Conservation (phyloP, 768 basidiomycete species). For the Mycena amicta region DNA sequence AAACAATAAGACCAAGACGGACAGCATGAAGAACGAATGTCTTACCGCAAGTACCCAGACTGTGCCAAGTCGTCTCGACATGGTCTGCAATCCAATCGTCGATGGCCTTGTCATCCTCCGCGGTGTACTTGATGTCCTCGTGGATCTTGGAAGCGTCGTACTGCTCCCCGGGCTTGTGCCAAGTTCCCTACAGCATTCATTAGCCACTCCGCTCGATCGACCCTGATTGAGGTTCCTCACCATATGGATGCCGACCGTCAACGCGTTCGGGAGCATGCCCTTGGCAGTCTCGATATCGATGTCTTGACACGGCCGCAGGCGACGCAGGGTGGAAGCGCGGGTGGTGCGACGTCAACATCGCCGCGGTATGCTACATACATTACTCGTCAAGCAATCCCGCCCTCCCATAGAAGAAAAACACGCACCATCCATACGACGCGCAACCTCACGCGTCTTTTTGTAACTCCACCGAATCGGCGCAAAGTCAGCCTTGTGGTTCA, state of each 20-base stretch:
- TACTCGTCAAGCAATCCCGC: background rate
- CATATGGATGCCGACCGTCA: constrained; percentile 76
- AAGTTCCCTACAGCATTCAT: constrained; percentile 39
- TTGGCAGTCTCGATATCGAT: constrained; percentile 72
- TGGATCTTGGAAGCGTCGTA: constrained; percentile 60
- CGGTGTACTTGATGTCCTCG: constrained; percentile 65
- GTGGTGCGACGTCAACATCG: constrained; percentile 70
- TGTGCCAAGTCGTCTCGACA: constrained; percentile 81
- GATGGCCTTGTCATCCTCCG: constrained; percentile 72
- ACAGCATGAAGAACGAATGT: background rate
- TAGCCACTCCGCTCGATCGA: background rate
- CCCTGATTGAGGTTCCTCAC: constrained; percentile 27
- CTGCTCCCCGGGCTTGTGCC: constrained; percentile 59
- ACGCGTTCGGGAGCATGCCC: constrained; percentile 56
- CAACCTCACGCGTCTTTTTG: constrained; percentile 75
- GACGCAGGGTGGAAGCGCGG: constrained; percentile 75
- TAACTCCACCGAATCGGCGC: constrained; percentile 78
- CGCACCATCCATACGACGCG: constrained; percentile 70
- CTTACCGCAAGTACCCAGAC: constrained; percentile 53
- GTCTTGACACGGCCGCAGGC: constrained; percentile 56
- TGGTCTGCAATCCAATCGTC: constrained; percentile 52
- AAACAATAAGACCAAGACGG: background rate
- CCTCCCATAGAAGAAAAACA: background rate
- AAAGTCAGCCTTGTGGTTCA: constrained; percentile 79
- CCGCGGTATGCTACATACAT: constrained; percentile 60